Conservation (phyloP, 163 green algal genomes). For the Prototheca wickerhamii region DNA sequence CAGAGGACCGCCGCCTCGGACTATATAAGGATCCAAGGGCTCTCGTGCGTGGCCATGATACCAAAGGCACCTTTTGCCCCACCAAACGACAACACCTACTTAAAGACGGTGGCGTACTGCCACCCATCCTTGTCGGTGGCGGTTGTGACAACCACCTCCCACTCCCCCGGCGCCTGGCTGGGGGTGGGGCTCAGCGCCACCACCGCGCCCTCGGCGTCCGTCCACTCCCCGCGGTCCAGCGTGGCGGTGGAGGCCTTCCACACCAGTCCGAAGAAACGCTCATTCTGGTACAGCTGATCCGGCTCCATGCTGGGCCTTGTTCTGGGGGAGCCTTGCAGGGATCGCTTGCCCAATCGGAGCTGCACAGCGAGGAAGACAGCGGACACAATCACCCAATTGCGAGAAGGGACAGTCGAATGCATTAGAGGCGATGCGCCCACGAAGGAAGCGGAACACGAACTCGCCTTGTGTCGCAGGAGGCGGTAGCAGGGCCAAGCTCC, state of each 20-base stretch:
- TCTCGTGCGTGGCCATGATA: background rate
- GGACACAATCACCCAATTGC: too few relatives aligned
- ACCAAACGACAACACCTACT: conserved; percentile 10
- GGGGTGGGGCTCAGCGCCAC: conserved; percentile 4
- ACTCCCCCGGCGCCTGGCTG: conserved; percentile 2
- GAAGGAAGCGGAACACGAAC: too few relatives aligned
- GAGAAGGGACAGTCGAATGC: too few relatives aligned
- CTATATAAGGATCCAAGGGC: background rate
- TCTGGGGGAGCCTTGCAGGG: too few relatives aligned
- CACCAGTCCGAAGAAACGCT: conserved; percentile 17
- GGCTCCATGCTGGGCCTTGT: too few relatives aligned
- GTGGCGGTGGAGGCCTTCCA: conserved; percentile 18
- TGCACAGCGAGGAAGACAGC: too few relatives aligned
- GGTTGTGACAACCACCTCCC: conserved; percentile 20
- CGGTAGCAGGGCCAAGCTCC: too few relatives aligned
- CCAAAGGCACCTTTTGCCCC: background rate
- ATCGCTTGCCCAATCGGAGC: too few relatives aligned
- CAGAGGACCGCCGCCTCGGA: background rate
- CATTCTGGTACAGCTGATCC: conserved; percentile 23
- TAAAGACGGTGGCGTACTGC: conserved; percentile 45
- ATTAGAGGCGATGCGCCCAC: too few relatives aligned
- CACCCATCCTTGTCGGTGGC: conserved; percentile 41
- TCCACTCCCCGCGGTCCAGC: conserved; percentile 36
- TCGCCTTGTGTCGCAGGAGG: too few relatives aligned
- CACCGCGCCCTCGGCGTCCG: conserved; percentile 14